phyloP scores from a whole-genome alignment of 768 basidiomycete genomes.

The Auriscalpium orientale region DNA sequence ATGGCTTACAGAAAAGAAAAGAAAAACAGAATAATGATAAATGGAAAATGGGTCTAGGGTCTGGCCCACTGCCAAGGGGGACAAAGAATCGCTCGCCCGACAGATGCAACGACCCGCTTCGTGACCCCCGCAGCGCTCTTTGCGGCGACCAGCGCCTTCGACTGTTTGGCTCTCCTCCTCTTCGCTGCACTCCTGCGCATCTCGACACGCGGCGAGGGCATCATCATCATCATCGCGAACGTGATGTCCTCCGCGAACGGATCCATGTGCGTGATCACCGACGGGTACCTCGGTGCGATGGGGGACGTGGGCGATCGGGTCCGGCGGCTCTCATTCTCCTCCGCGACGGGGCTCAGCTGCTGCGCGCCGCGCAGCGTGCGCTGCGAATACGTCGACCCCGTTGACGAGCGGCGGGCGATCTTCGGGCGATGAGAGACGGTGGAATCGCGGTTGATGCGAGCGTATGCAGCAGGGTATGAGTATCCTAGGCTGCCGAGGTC shows the following conservation, averaged over 20 bases:
- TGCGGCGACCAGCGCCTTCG: not conserved
- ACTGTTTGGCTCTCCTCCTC: not conserved
- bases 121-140: slow-evolving; percentile 8
- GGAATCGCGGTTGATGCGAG: slow-evolving; percentile 5
- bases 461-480: slow-evolving; percentile 12
- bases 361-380: slow-evolving; percentile 7
- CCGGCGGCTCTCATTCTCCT: slow-evolving; percentile 11
- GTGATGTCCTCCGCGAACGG: slow-evolving; percentile 14
- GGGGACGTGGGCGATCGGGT: too few species aligned
- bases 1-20: too few species aligned
- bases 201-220: slow-evolving; percentile 9
- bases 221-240: slow-evolving; percentile 6
- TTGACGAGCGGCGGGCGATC: slow-evolving; percentile 7
- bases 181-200: not conserved
- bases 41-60: too few species aligned
- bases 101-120: slow-evolving; percentile 5
- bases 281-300: too few species aligned
- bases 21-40: too few species aligned
- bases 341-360: slow-evolving; percentile 15
- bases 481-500: slow-evolving; percentile 12
- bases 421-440: slow-evolving; percentile 4
- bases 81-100: not conserved
- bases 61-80: not conserved
- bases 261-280: not conserved
- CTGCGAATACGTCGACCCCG: slow-evolving; percentile 10